These are phyloP conservation scores for Camellia granthamiana DNA, from an alignment of 148 eudicot species.

Conservation along the genomic window DNA sequence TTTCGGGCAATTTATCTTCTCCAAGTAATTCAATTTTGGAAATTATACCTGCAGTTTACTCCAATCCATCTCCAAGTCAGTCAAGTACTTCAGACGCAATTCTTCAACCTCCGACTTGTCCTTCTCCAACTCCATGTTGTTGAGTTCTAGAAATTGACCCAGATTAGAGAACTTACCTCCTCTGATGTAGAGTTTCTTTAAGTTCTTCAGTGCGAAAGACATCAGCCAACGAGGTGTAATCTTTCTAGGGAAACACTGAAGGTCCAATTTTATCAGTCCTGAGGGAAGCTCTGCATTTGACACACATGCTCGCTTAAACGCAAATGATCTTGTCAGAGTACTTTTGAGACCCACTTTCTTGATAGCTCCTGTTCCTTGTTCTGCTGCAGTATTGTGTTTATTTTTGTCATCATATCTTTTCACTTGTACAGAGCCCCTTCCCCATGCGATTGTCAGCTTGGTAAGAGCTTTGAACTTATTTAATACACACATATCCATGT, in stretches of 20 bases:
- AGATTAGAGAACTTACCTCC: slow-evolving; percentile 37
- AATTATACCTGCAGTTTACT: slow-evolving; percentile 5
- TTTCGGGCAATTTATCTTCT: slow-evolving; percentile 28
- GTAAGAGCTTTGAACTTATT: slow-evolving; percentile 12
- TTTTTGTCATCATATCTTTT: no score
- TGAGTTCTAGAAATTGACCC: slow-evolving; percentile 16
- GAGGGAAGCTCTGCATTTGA: slow-evolving; percentile 6
- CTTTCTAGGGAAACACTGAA: slow-evolving; percentile 27
- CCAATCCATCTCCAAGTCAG: neutral
- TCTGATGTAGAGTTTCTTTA: slow-evolving; percentile 42
- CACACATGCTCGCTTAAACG: no score
- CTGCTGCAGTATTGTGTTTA: no score
- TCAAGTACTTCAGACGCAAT: slow-evolving; percentile 19
- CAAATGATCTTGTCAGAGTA: no score
- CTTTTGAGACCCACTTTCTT: no score
- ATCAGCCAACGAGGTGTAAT: slow-evolving; percentile 24
- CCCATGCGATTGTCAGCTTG: slow-evolving; percentile 37
- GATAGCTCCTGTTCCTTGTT: no score
- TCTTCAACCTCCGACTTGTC: slow-evolving; percentile 23
- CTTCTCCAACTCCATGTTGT: neutral
- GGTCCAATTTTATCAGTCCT: slow-evolving; percentile 39
- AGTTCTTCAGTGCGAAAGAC: neutral
- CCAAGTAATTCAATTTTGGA: slow-evolving; percentile 19
- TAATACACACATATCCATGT: neutral
- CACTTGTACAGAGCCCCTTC: slow-evolving; percentile 15